phyloP scores from a whole-genome alignment of 1,284 basidiomycete species.

The Thelephora terrestris region DNA sequence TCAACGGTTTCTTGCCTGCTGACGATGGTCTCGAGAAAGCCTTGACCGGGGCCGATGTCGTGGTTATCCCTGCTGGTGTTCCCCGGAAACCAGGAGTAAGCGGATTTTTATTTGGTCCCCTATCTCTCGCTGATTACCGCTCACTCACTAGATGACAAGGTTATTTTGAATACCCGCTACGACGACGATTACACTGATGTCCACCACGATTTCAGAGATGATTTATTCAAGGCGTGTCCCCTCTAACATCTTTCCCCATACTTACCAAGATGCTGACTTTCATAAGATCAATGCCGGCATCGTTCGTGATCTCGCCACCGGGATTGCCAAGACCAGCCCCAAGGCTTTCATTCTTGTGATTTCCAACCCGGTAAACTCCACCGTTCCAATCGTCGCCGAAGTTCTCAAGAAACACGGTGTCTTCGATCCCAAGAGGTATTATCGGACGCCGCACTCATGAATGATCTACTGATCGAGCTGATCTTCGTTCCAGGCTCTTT shows the following conservation, averaged over 20 bases:
- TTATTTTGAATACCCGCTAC: conserved; percentile 23
- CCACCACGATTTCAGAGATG: conserved; percentile 52
- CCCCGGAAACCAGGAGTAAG: conserved; percentile 90
- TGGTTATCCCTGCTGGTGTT: conserved; percentile 96
- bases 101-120: conserved; percentile 11
- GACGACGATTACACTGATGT: conserved; percentile 2
- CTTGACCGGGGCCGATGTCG: conserved; percentile 78
- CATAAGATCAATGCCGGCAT: conserved; percentile 93
- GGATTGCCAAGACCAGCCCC: conserved; percentile 77
- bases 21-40: conserved; percentile 79
- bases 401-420: conserved; percentile 89
- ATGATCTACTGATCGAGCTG: conserved; percentile 1
- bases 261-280: neutral
- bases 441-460: conserved; percentile 16
- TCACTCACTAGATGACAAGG: conserved; percentile 58
- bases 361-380: conserved; percentile 95
- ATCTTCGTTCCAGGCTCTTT: conserved; percentile 56
- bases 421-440: conserved; percentile 82
- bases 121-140: conserved; percentile 5
- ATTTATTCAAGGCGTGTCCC: conserved; percentile 76
- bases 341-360: conserved; percentile 94
- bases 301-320: conserved; percentile 86
- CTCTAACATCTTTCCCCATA: neutral
- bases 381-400: conserved; percentile 94
- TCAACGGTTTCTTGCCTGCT: conserved; percentile 64